Conservation (phyloP, 1,284 basidiomycete genomes). For the Pyrrhoderma noxium region DNA sequence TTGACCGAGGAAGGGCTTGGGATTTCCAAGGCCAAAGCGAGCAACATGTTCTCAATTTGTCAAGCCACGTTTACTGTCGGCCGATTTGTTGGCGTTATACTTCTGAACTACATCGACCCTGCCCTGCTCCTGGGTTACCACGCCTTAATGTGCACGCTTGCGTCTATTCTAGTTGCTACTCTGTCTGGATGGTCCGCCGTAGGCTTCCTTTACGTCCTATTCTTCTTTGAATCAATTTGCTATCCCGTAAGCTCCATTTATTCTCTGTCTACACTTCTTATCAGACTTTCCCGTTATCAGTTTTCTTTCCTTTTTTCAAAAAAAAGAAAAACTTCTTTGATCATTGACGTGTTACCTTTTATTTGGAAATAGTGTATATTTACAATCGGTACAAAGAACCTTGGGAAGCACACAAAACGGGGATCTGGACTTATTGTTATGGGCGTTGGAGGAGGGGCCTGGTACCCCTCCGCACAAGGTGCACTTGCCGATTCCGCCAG, state of each 20-base stretch:
- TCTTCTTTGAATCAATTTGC: conserved; percentile 75
- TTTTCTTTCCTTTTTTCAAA: too few relatives aligned
- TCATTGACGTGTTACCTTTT: background rate
- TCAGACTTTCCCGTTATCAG: too few relatives aligned
- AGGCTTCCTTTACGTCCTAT: conserved; percentile 58
- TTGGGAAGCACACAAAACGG: conserved; percentile 63
- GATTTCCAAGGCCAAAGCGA: conserved; percentile 45
- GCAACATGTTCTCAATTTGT: conserved; percentile 63
- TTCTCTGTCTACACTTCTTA: conserved; percentile 27
- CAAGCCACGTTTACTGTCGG: conserved; percentile 68
- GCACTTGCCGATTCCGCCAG: conserved; percentile 52
- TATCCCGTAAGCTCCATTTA: conserved; percentile 50
- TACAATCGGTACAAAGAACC: conserved; percentile 62
- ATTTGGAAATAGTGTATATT: conserved; percentile 48
- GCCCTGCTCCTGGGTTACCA: conserved; percentile 55
- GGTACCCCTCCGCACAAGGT: conserved; percentile 68
- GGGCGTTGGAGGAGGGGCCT: conserved; percentile 72
- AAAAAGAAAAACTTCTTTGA: too few relatives aligned
- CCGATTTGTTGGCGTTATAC: conserved; percentile 56
- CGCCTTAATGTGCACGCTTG: conserved; percentile 43
- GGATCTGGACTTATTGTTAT: conserved; percentile 68
- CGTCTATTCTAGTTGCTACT: conserved; percentile 47
- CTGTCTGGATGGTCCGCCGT: conserved; percentile 50
- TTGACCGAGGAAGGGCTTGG: conserved; percentile 55
- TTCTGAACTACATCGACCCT: conserved; percentile 59